Conservation (phyloP, 2,329 filamentous ascomycete species). For the Cercospora zeae-maydis region DNA sequence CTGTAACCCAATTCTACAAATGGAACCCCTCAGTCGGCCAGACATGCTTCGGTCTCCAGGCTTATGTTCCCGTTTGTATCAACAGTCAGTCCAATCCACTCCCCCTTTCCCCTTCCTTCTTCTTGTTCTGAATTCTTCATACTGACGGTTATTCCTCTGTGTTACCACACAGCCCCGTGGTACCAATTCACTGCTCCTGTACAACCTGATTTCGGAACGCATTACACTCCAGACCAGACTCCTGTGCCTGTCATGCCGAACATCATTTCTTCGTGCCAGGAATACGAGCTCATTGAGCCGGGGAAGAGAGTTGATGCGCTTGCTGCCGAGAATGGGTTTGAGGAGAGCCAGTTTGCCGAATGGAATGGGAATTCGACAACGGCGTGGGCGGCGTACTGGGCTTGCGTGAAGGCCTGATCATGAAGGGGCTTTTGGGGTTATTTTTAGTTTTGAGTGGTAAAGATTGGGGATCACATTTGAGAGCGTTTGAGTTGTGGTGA, state of each 20-base stretch:
- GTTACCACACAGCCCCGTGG: conserved; percentile 13
- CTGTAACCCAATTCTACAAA: conserved; percentile 35
- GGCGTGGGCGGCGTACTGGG: conserved; percentile 26
- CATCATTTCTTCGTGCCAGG: conserved; percentile 32
- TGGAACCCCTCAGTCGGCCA: conserved; percentile 36
- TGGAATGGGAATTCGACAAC: conserved; percentile 26
- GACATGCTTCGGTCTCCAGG: conserved; percentile 33
- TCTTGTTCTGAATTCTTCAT: neutral
- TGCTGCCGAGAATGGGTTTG: conserved; percentile 24
- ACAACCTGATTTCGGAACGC: conserved; percentile 23
- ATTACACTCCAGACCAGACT: conserved; percentile 25
- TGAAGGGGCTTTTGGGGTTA: neutral
- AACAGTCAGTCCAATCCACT: conserved; percentile 1
- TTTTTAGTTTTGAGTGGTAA: neutral
- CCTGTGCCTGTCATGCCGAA: conserved; percentile 35
- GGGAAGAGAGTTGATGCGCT: conserved; percentile 21
- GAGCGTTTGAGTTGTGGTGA: no score
- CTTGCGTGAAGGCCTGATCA: conserved; percentile 26
- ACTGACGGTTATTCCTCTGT: neutral
- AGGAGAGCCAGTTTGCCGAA: conserved; percentile 18
- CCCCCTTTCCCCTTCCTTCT: neutral
- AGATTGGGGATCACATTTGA: neutral
- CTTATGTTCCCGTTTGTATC: conserved; percentile 38
- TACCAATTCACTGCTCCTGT: conserved; percentile 23
- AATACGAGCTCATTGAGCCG: conserved; percentile 29